These are phyloP conservation scores for Apiotrichum laibachii DNA, from an alignment of 1,284 basidiomycete genomes.

Conservation along the genomic window DNA sequence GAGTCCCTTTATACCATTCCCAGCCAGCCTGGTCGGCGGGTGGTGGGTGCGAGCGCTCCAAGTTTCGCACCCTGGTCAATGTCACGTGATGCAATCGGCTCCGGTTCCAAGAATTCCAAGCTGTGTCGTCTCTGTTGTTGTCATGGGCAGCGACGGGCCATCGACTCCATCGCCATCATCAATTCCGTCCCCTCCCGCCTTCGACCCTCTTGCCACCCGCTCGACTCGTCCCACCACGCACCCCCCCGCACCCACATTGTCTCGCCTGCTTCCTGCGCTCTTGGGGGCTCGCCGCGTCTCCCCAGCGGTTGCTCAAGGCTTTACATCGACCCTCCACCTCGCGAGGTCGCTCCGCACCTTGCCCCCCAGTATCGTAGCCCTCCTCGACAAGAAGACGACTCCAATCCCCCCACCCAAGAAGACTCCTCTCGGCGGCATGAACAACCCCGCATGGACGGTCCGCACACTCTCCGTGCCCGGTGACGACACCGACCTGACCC, in stretches of 20 bases:
- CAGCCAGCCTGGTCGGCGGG: background rate
- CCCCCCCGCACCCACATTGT: background rate
- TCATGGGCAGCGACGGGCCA: background rate
- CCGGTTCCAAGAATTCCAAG: background rate
- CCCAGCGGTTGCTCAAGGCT: background rate
- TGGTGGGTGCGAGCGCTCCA: background rate
- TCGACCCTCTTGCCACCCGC: background rate
- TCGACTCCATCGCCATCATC: background rate
- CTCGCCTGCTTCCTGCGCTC: background rate
- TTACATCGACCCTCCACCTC: background rate
- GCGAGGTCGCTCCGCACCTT: background rate
- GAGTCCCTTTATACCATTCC: background rate
- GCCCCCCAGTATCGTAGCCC: background rate
- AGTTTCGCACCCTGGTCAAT: background rate
- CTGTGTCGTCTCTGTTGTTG: background rate
- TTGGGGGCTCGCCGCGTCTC: constrained; percentile 5
- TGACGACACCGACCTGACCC: constrained; percentile 72
- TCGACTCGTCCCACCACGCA: background rate
- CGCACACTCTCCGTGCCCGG: constrained; percentile 53
- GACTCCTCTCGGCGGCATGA: background rate
- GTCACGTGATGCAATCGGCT: constrained; percentile 5
- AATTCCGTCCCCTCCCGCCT: background rate
- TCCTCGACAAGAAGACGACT: background rate
- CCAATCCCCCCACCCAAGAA: background rate
- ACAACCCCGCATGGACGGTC: constrained; percentile 42